These are phyloP conservation scores for Xylaria bambusicola DNA, from an alignment of 495 filamentous ascomycete species.

Conservation along the genomic window DNA sequence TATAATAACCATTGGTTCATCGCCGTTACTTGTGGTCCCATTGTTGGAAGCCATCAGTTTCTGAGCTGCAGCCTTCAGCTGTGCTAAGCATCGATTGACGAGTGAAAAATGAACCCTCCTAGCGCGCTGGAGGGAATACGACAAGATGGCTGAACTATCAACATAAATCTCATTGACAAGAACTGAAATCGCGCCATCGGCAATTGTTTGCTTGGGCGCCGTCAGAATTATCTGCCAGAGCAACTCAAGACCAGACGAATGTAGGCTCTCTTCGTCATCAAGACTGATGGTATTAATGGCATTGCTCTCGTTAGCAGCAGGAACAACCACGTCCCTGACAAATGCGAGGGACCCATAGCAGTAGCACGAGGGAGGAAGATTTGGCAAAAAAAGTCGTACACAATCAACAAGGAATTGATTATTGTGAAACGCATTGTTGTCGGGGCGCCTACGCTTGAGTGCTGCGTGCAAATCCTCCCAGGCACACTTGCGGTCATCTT, in stretches of 20 bases:
- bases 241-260: conserved; percentile 66
- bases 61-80: conserved; percentile 69
- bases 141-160: conserved; percentile 47
- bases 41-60: conserved; percentile 54
- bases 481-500: conserved; percentile 58
- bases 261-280: conserved; percentile 41
- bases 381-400: conserved; percentile 65
- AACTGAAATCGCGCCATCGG: conserved; percentile 63
- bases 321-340: conserved; percentile 50
- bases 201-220: conserved; percentile 68
- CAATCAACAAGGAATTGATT: conserved; percentile 68
- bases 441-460: conserved; percentile 42
- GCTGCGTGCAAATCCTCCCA: conserved; percentile 67
- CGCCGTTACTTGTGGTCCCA: conserved; percentile 44
- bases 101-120: conserved; percentile 72
- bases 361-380: conserved; percentile 63
- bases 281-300: conserved; percentile 42
- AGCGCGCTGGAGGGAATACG: conserved; percentile 46
- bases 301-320: conserved; percentile 39
- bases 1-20: conserved; percentile 53
- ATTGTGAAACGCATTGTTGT: too few species aligned
- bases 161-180: conserved; percentile 75
- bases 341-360: conserved; percentile 69
- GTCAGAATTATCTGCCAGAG: conserved; percentile 82
- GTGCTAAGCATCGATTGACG: conserved; percentile 73